Evolutionary conservation across 2,329 filamentous ascomycete species (phyloP).

Genomic region (Diaporthe sp.): DNA sequence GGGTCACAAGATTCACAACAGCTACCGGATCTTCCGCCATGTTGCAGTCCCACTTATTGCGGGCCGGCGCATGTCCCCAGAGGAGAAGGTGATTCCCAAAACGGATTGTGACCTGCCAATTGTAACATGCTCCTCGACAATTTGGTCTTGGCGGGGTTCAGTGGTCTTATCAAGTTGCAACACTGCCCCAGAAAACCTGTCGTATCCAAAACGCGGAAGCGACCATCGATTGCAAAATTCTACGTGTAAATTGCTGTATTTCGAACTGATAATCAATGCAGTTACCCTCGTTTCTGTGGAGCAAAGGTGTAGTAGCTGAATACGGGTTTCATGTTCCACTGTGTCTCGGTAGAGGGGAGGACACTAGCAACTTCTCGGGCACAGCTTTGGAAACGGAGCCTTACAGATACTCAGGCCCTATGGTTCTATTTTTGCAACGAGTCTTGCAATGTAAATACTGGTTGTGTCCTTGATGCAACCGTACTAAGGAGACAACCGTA

Average conservation of each 20-base stretch:
- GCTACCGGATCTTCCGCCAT: neutral
- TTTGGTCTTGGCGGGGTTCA: neutral
- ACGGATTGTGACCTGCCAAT: conserved; percentile 6
- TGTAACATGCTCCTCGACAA: neutral
- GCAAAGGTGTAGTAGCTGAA: neutral
- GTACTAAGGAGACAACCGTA: no score
- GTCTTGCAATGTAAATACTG: no score
- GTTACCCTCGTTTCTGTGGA: neutral
- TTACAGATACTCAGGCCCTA: no score
- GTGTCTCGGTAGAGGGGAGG: no score
- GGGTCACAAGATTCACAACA: neutral
- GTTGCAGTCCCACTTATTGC: neutral
- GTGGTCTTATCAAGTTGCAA: neutral
- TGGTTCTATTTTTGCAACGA: no score
- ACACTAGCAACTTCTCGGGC: no score
- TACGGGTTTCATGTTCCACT: no score
- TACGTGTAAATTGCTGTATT: neutral
- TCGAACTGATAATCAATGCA: neutral
- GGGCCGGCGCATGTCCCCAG: conserved; percentile 22
- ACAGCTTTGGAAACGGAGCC: no score
- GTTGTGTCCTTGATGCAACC: no score
- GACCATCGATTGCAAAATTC: neutral
- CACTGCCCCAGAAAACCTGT: neutral
- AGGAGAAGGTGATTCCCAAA: conserved; percentile 34
- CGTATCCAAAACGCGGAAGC: no score